These are phyloP conservation scores for Larix kaempferi DNA, from an alignment of 75 land plant species.

Conservation along the genomic window DNA sequence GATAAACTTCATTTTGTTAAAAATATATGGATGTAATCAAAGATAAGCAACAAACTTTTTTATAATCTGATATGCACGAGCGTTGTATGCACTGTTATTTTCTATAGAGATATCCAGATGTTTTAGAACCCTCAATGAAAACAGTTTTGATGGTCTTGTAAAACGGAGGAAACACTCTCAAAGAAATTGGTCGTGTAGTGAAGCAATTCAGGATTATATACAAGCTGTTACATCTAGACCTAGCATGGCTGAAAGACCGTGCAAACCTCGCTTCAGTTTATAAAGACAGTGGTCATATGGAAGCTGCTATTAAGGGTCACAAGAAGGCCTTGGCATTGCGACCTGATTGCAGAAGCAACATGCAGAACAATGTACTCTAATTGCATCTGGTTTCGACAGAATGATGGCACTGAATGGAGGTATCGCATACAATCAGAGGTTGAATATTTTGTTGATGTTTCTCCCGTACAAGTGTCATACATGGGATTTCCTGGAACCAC, in stretches of 20 bases:
- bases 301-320: conserved; percentile 91
- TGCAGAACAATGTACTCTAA: conserved; percentile 84
- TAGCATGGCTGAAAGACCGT: conserved; percentile 97
- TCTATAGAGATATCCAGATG: conserved; percentile 97
- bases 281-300: conserved; percentile 95
- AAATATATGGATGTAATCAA: too few relatives aligned
- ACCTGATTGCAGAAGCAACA: conserved; percentile 96
- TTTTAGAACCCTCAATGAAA: conserved; percentile 90
- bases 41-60: too few relatives aligned
- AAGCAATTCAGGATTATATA: conserved; percentile 95
- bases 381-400: conserved; percentile 85
- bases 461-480: conserved; percentile 90
- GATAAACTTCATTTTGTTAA: too few relatives aligned
- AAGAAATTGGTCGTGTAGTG: too few relatives aligned
- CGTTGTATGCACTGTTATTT: conserved; percentile 92
- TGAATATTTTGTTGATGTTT: conserved; percentile 92
- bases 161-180: too few relatives aligned
- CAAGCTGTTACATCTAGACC: conserved; percentile 85
- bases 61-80: too few relatives aligned
- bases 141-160: conserved; percentile 93
- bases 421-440: conserved; percentile 79
- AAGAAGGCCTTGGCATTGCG: conserved; percentile 81
- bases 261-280: conserved; percentile 98
- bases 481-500: conserved; percentile 99
- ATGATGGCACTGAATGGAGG: conserved; percentile 97